phyloP scores from a whole-genome alignment of 108 stramenopile genomes.

The Nitzschia sp. region DNA sequence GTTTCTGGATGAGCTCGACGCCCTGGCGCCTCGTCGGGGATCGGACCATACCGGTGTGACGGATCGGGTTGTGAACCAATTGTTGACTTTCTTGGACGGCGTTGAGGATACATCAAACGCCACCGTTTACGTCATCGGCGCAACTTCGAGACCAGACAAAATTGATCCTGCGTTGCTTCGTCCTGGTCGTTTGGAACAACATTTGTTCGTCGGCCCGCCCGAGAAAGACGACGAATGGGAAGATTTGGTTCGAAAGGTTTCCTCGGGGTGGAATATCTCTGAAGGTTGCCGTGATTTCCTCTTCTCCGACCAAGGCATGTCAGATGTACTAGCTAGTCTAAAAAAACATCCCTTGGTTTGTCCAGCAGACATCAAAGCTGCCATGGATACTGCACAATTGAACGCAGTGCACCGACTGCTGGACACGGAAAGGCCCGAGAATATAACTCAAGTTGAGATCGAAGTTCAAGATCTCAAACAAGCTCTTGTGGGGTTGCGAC shows the following conservation, averaged over 20 bases:
- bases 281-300: conserved; percentile 30
- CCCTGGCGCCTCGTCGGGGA: conserved; percentile 92
- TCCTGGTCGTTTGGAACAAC: conserved; percentile 94
- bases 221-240: conserved; percentile 62
- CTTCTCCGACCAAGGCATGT: conserved; percentile 30
- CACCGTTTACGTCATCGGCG: conserved; percentile 89
- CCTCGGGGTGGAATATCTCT: conserved; percentile 49
- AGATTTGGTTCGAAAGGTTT: conserved; percentile 57
- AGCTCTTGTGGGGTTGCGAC: conserved; percentile 12
- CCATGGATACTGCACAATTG: conserved; percentile 77
- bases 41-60: conserved; percentile 97
- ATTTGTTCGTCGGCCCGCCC: conserved; percentile 84
- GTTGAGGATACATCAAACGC: conserved; percentile 62
- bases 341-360: conserved; percentile 33
- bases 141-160: conserved; percentile 93
- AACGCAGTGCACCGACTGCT: conserved; percentile 60
- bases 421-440: background rate
- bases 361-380: conserved; percentile 83
- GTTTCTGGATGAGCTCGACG: conserved; percentile 97
- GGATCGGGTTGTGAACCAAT: conserved; percentile 97
- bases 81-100: conserved; percentile 96
- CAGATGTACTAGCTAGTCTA: conserved; percentile 11
- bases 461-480: conserved; percentile 17
- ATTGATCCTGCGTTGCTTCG: conserved; percentile 93
- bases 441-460: conserved; percentile 26